Evolutionary conservation across 2,329 filamentous ascomycete species (phyloP), one percentile per base, ranked within the genome.

Genomic region (Colletotrichum tanaceti): DNA sequence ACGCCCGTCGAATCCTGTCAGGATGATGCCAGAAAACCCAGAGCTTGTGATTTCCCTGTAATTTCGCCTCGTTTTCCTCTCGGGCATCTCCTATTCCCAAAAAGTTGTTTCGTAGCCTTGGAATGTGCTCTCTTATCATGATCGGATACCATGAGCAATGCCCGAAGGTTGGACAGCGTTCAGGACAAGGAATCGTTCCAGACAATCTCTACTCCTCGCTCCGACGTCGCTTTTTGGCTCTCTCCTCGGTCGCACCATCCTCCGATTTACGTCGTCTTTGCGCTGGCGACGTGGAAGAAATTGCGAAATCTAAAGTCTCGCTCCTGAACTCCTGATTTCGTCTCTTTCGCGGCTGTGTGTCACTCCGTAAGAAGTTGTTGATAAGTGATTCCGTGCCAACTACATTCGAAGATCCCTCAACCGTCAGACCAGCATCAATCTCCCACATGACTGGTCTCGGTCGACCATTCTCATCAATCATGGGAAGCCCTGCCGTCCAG

Each of bases 381-480:
- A 81, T 71, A 6, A 77, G 52, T 3, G 73, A 65, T 22, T 76
- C 75, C 14, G 71, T 76, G 24, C 83, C 84, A 6, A 86, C 71
- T 14, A 85, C 71, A 60, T 87, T 87, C 13, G 78, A 76, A 2
- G 75, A 71, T 0, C 85, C 84, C 44, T 81, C 76, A 18, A 86
- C 77, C 10, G 76, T 79, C 22, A 86, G 72, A 18, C 83, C 81
- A 2, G 85, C 82, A 24, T 82, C 80, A 14, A 88, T 78, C 32
- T 80, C 75, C 39, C 85, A 77, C 28, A 74, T 75, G 49, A 85
- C 72, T 1, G 81, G 80, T 14, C 83, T 74, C 5, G 80, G 79
- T 24, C 76, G 76, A 18, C 83, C 82, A 13, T 83, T 76, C 60
- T 81, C 79, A 61, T 84, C 80, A 47, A 83, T 79, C 83, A 85